These are phyloP conservation scores for Discostella stelligeroides DNA, from an alignment of 108 stramenopile genomes.

Conservation along the genomic window DNA sequence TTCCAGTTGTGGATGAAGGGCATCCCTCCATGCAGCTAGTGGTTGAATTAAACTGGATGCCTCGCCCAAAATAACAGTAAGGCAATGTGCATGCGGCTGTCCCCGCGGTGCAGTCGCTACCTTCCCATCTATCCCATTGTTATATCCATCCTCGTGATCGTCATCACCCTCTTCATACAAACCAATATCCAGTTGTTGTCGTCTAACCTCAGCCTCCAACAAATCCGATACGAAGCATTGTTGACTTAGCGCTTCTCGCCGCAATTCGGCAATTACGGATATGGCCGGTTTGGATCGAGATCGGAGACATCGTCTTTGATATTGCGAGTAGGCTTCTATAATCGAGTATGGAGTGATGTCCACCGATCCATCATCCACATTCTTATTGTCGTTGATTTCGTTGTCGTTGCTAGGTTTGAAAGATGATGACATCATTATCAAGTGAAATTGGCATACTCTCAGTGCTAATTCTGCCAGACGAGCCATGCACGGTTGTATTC, in stretches of 20 bases:
- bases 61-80: constrained; percentile 77
- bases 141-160: constrained; percentile 48
- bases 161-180: constrained; percentile 39
- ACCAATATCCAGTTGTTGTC: constrained; percentile 30
- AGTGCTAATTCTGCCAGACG: constrained; percentile 67
- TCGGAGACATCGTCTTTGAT: constrained; percentile 74
- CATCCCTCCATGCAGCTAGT: constrained; percentile 70
- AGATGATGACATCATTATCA: constrained; percentile 13
- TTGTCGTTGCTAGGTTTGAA: constrained; percentile 6
- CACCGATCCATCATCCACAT: constrained; percentile 19
- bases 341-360: constrained; percentile 27
- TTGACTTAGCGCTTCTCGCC: constrained; percentile 49
- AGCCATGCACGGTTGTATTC: constrained; percentile 53
- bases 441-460: constrained; percentile 42
- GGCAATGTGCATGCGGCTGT: constrained; percentile 65
- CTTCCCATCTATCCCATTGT: constrained; percentile 27
- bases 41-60: constrained; percentile 79
- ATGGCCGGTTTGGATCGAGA: constrained; percentile 74
- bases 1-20: constrained; percentile 40
- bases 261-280: constrained; percentile 50
- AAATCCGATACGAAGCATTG: constrained; percentile 45
- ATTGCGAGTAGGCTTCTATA: constrained; percentile 56
- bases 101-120: constrained; percentile 17
- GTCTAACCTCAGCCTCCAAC: constrained; percentile 35
- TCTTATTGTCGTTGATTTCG: constrained; percentile 22